Evolutionary conservation across 169 alveolate species (phyloP).

Genomic region (Theileria sp.): DNA sequence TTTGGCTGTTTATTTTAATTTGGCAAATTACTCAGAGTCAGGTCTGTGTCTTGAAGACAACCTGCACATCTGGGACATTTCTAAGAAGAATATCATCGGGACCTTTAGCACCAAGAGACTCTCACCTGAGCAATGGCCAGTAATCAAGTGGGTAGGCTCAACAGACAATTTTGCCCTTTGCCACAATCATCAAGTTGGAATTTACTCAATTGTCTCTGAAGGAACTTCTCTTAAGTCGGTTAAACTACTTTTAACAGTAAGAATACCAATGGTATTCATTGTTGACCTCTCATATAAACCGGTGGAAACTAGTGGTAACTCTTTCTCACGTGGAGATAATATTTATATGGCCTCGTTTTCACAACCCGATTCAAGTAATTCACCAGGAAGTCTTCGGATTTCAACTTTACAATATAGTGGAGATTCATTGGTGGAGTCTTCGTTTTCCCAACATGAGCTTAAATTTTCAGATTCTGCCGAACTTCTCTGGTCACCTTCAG

Average conservation of each 20-base stretch:
- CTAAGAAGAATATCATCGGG: conserved; percentile 51
- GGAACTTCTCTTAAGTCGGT: conserved; percentile 39
- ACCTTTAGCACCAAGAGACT: conserved; percentile 55
- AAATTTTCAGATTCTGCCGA: conserved; percentile 63
- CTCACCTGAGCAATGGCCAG: conserved; percentile 68
- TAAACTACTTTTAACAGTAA: conserved; percentile 37
- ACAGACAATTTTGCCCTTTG: conserved; percentile 50
- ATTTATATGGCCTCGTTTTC: conserved; percentile 47
- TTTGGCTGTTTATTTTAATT: conserved; percentile 57
- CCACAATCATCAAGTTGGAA: conserved; percentile 47
- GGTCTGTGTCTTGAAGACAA: conserved; percentile 56
- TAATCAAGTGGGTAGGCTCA: conserved; percentile 60
- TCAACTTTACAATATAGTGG: conserved; percentile 23
- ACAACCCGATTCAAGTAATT: conserved; percentile 37
- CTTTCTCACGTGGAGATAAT: neutral
- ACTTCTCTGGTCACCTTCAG: conserved; percentile 66
- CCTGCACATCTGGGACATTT: conserved; percentile 66
- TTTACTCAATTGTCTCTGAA: conserved; percentile 51
- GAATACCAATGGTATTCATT: conserved; percentile 50
- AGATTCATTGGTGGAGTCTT: conserved; percentile 13
- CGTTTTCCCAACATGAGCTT: conserved; percentile 45
- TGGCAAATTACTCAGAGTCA: conserved; percentile 48
- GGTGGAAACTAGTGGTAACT: neutral
- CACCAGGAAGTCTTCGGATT: conserved; percentile 51
- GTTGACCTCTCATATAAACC: conserved; percentile 38